Evolutionary conservation across 148 eudicot genomes (phyloP).

Genomic region (Talinum fruticosum): DNA sequence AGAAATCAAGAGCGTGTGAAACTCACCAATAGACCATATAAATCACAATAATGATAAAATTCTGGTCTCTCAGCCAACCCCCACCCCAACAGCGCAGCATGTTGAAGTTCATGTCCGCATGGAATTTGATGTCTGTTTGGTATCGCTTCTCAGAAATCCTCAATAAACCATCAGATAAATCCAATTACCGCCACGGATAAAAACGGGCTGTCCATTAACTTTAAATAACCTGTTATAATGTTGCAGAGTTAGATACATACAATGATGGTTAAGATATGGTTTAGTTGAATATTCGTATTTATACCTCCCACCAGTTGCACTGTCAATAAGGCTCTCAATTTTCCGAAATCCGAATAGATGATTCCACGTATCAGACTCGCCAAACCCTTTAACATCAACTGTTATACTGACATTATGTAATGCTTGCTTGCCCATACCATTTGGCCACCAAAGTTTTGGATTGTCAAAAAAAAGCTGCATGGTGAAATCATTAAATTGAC

Average conservation of each 20-base stretch:
- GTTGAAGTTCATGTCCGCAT: slow-evolving; percentile 98
- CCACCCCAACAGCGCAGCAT: slow-evolving; percentile 99
- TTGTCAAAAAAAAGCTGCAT: slow-evolving; percentile 84
- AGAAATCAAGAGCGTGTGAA: slow-evolving; percentile 3
- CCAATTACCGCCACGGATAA: slow-evolving; percentile 99
- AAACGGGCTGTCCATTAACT: slow-evolving; percentile 87
- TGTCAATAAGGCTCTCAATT: slow-evolving; percentile 77
- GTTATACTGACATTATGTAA: slow-evolving; percentile 70
- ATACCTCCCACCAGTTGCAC: slow-evolving; percentile 94
- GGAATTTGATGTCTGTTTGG: slow-evolving; percentile 88
- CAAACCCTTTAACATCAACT: slow-evolving; percentile 70
- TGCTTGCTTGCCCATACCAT: slow-evolving; percentile 98
- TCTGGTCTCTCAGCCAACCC: slow-evolving; percentile 98
- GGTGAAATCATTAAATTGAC: slow-evolving; percentile 7
- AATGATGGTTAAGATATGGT: slow-evolving; percentile 7
- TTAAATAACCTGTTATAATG: slow-evolving; percentile 65
- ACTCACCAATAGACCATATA: slow-evolving; percentile 82
- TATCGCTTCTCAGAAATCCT: slow-evolving; percentile 87
- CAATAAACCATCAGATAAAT: slow-evolving; percentile 93
- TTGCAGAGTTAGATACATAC: neutral
- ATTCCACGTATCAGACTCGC: slow-evolving; percentile 84
- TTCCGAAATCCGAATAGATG: slow-evolving; percentile 86
- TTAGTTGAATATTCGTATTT: neutral
- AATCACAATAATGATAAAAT: slow-evolving; percentile 87
- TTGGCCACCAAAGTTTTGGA: slow-evolving; percentile 98